Evolutionary conservation across 169 alveolate species (phyloP).

Genomic region (Besnoitia besnoiti): DNA sequence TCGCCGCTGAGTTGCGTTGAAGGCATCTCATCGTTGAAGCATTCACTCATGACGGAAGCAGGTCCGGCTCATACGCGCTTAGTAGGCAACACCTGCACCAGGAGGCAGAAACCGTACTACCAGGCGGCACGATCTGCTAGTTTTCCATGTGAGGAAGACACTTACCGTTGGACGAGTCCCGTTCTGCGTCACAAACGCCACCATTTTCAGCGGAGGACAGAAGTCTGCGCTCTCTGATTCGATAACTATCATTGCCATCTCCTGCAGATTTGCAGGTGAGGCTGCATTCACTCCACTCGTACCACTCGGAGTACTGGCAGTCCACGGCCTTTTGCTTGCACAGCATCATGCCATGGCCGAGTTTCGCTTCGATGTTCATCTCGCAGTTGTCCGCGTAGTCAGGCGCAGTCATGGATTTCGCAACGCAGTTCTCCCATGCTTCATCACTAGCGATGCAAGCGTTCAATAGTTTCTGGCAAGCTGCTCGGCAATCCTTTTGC

Average conservation of each 20-base stretch:
- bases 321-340: not conserved
- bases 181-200: not conserved
- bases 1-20: too few species aligned
- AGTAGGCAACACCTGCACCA: too few species aligned
- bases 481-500: not conserved
- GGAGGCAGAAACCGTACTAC: too few species aligned
- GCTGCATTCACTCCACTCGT: not conserved
- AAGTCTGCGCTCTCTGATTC: not conserved
- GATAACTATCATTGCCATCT: not conserved
- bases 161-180: not conserved
- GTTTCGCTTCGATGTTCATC: not conserved
- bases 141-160: not conserved
- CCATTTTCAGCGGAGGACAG: not conserved
- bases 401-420: not conserved
- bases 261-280: constrained; percentile 1
- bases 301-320: constrained; percentile 19
- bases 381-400: constrained; percentile 2
- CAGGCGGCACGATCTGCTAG: too few species aligned
- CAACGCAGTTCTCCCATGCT: not conserved
- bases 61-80: too few species aligned
- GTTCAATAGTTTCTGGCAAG: not conserved
- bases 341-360: constrained; percentile 20
- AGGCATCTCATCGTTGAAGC: too few species aligned
- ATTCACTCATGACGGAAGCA: too few species aligned
- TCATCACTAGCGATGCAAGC: not conserved